Base-by-base conservation (phyloP, 2,329 filamentous ascomycete species). In the Fusarium sp. region DNA sequence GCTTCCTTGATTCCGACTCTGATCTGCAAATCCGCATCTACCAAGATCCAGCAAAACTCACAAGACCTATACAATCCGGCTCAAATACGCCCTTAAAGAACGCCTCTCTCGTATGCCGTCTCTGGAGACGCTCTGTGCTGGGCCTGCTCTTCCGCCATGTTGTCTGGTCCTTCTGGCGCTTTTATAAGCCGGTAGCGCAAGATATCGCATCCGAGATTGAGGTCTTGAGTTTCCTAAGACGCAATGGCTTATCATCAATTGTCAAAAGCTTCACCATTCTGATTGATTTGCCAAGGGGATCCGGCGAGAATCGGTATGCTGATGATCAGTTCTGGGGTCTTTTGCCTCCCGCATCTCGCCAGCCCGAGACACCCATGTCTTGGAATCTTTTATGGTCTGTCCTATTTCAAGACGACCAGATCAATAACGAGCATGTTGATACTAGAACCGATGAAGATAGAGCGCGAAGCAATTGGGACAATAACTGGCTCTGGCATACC, bases 141-240 rank as follows among this genome's bases (percentile, higher is more conserved):
- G 85, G 83, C 0, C 49, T 76, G 1, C 81, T 91, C 4, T 91
- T 90, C 75, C 79, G 79, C 32, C 77, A 88, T 71, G 75, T 79
- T 13, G 53, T 77, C 15, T 83, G 80, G 80, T 67, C 65, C 3
- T 61, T 79, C 42, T 70, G 74, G 49, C 67, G 70, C 33, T 70
- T 72, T 41, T 63, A 71, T 33, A 69, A 73, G 35, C 68, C 70
- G n/a, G 41, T 36, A 4, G 39, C 37, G 29, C 36, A 53, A 33
- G 67, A 70, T n/a, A 33, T 67, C 13, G 50, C 49, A 9, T 53
- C 72, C 15, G 70, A 72, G 14, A 71, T 80, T 21, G 75, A 76
- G 3, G 60, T 80, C 7, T 68, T 82, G 8, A 62, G 66, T 14
- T 82, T 81, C 47, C 57, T 82, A 1, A 63, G 65, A 19, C 58